Evolutionary conservation across 257 asterid species (phyloP), one percentile per base, ranked within the genome.

Genomic region (Nyctanthes arbortristis): DNA sequence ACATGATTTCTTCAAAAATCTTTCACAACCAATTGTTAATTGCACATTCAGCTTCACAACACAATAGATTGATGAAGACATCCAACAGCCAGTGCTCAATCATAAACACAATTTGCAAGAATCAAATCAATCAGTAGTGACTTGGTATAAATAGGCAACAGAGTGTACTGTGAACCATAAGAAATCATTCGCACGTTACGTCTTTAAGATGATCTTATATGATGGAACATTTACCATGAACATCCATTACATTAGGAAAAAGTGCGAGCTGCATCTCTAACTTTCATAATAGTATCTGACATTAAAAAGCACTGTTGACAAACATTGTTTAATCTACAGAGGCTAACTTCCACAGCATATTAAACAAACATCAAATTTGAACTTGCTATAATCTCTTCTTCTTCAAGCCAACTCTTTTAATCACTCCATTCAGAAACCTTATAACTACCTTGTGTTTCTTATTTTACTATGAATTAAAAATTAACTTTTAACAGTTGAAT

Each of bases 1-100:
- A 30, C 25, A 43, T 56, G 54, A n/a, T 32, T n/a, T 49, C 33
- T 13, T 77, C 43, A 43, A 55, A 27, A 66, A 61, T 59, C 55
- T 28, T 24, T 18, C 33, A 45, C 37, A 34, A 24, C 31, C 32
- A 63, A n/a, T 36, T 30, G 22, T 7, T 22, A 13, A 61, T 55
- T 27, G 22, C 73, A 9, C 7, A 24, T 52, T 11, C 22, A 7
- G 24, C 59, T 52, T 52, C 11, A 9, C 31, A 52, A 9, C 16
- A 22, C 16, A 52, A 24, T 52, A 52, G 30, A 52, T 24, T 52
- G 59, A 52, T 52, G 59, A 52, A 22, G 16, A 52, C 32, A 37
- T 30, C 25, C 29, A 72, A 54, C 36, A 60, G 47, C 65, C 34
- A 40, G 47, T 14, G 29, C 24, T 24, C 31, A 52, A 52, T 22